These are phyloP conservation scores for Gonium pectorale DNA, from an alignment of 139 green algal species.

Conservation along the genomic window DNA sequence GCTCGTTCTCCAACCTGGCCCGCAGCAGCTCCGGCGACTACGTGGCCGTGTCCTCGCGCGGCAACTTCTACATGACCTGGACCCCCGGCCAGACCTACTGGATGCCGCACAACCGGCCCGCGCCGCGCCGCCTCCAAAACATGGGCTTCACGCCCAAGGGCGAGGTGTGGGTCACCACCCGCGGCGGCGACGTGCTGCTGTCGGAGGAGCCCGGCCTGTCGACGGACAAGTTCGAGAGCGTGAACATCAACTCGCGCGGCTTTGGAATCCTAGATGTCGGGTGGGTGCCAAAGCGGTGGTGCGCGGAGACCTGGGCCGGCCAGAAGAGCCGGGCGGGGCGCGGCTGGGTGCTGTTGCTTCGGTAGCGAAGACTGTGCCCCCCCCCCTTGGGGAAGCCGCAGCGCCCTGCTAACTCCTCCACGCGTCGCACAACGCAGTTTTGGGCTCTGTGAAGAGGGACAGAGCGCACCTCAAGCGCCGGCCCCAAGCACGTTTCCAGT, in stretches of 20 bases:
- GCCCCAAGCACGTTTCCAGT: no score
- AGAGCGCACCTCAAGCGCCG: no score
- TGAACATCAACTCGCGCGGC: constrained; percentile 87
- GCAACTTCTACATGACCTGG: constrained; percentile 99
- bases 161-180: constrained; percentile 89
- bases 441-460: no score
- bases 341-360: neutral
- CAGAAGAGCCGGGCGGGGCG: neutral
- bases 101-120: constrained; percentile 94
- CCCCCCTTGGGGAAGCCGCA: no score
- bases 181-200: constrained; percentile 91
- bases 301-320: neutral
- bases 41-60: constrained; percentile 92
- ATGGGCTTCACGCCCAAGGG: constrained; percentile 92
- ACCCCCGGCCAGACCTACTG: constrained; percentile 91
- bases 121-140: constrained; percentile 92
- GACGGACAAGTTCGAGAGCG: constrained; percentile 81
- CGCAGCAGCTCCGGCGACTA: constrained; percentile 88
- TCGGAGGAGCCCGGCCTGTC: constrained; percentile 59
- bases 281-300: constrained; percentile 44
- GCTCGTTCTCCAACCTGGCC: constrained; percentile 93
- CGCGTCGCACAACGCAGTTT: no score
- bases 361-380: no score
- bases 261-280: constrained; percentile 98
- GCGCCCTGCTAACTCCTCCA: no score